Evolutionary conservation across 164 flowering plant species (phyloP).

Genomic region (Sextonia rubra): DNA sequence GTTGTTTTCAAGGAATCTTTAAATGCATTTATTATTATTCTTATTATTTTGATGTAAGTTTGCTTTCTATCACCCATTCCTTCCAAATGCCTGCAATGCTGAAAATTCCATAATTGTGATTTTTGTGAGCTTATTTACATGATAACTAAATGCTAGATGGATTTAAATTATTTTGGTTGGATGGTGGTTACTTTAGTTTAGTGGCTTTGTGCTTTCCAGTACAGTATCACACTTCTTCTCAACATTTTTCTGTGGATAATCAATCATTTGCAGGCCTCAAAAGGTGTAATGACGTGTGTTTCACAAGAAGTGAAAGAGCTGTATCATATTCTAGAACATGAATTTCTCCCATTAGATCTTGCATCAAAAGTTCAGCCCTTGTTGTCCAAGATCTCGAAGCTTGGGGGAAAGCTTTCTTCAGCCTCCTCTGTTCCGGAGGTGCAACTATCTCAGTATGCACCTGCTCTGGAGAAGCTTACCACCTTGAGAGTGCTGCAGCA

Average conservation of each 20-base stretch:
- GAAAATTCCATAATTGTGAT: background rate
- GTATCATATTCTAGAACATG: slow-evolving; percentile 72
- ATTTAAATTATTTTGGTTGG: too few species aligned
- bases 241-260: background rate
- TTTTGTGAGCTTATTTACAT: background rate
- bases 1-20: too few species aligned
- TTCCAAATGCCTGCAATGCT: too few species aligned
- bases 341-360: slow-evolving; percentile 74
- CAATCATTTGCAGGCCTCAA: slow-evolving; percentile 47
- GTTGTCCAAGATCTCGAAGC: slow-evolving; percentile 62
- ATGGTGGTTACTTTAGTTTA: too few species aligned
- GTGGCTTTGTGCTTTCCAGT: too few species aligned
- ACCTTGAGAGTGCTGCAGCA: slow-evolving; percentile 84
- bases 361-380: slow-evolving; percentile 67
- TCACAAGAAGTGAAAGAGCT: slow-evolving; percentile 89
- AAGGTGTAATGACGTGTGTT: slow-evolving; percentile 81
- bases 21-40: background rate
- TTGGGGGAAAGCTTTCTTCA: slow-evolving; percentile 79
- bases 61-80: too few species aligned
- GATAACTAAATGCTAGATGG: too few species aligned
- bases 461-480: slow-evolving; percentile 75
- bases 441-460: slow-evolving; percentile 73
- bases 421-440: slow-evolving; percentile 89
- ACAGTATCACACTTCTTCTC: too few species aligned
- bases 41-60: too few species aligned